phyloP scores from a whole-genome alignment of 2,329 filamentous ascomycete genomes.

The Cladophialophora carrionii region DNA sequence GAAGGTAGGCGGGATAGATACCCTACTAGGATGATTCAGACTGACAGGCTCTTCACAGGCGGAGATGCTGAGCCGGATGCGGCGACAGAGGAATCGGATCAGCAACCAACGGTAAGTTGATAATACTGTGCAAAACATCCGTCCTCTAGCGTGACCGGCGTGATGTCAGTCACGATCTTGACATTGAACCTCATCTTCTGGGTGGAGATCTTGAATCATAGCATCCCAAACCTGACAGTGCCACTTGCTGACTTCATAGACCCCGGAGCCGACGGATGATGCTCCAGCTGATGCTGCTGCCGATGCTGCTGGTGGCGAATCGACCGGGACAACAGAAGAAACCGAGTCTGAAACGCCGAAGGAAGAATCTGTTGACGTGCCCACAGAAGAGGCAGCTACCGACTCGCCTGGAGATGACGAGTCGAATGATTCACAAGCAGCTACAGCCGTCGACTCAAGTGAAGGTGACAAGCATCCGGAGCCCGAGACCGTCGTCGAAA shows the following conservation, averaged over 20 bases:
- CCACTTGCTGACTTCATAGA: neutral
- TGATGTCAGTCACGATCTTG: neutral
- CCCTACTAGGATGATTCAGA: neutral
- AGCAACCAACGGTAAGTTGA: neutral
- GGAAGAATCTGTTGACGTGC: slow-evolving; percentile 3
- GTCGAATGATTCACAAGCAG: slow-evolving; percentile 10
- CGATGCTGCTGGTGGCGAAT: slow-evolving; percentile 8
- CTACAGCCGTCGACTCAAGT: slow-evolving; percentile 9
- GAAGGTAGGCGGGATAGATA: slow-evolving; percentile 17
- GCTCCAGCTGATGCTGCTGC: slow-evolving; percentile 28
- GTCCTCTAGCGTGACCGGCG: neutral
- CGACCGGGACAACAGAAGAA: slow-evolving; percentile 32
- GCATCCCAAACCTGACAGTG: neutral
- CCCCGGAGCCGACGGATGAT: slow-evolving; percentile 35
- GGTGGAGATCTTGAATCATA: neutral
- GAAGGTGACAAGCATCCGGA: slow-evolving; percentile 28
- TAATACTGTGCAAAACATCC: neutral
- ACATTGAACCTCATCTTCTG: neutral
- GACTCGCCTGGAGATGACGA: slow-evolving; percentile 12
- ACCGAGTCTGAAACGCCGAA: slow-evolving; percentile 10
- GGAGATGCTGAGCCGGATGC: slow-evolving; percentile 36
- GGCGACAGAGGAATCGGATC: slow-evolving; percentile 26
- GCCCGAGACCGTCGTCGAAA: slow-evolving; percentile 29
- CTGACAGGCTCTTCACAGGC: slow-evolving; percentile 8
- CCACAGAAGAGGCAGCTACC: slow-evolving; percentile 3